Conservation (phyloP, 495 filamentous ascomycete genomes). For the Aspergillus carlsbadensis region DNA sequence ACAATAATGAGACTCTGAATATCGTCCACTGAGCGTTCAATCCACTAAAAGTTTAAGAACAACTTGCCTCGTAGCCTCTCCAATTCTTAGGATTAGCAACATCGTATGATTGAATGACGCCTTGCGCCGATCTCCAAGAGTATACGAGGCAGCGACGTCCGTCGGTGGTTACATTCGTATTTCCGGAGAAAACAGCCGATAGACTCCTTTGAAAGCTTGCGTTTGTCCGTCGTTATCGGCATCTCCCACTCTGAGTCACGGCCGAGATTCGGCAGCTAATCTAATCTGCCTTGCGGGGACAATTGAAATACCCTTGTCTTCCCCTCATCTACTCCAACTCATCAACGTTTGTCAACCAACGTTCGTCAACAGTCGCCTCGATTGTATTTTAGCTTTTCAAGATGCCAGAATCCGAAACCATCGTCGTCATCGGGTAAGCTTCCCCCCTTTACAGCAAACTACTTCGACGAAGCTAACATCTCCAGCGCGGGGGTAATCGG, state of each 20-base stretch:
- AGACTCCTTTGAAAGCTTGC: too few species aligned
- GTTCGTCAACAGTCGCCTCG: background rate
- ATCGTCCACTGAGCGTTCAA: too few species aligned
- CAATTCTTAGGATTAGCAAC: too few species aligned
- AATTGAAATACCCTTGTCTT: background rate
- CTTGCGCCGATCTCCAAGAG: background rate
- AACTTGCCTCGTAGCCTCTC: too few species aligned
- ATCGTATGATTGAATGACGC: too few species aligned
- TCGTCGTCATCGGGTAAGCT: conserved; percentile 46
- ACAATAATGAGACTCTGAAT: background rate
- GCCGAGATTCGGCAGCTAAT: background rate
- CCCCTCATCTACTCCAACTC: background rate
- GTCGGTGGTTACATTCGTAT: background rate
- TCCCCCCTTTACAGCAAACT: background rate
- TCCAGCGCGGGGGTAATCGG: conserved; percentile 54
- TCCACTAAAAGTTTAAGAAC: too few species aligned
- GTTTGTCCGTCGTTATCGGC: background rate
- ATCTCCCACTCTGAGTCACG: background rate
- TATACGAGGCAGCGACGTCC: background rate
- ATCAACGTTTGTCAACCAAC: too few species aligned
- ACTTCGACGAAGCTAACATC: background rate
- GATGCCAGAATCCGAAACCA: conserved; percentile 34
- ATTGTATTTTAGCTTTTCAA: background rate
- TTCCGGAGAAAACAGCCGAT: too few species aligned
- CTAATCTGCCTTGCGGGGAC: conserved; percentile 3